Evolutionary conservation across 306 rosid species (phyloP).

Genomic region (Dalbergia cochinchinensis): DNA sequence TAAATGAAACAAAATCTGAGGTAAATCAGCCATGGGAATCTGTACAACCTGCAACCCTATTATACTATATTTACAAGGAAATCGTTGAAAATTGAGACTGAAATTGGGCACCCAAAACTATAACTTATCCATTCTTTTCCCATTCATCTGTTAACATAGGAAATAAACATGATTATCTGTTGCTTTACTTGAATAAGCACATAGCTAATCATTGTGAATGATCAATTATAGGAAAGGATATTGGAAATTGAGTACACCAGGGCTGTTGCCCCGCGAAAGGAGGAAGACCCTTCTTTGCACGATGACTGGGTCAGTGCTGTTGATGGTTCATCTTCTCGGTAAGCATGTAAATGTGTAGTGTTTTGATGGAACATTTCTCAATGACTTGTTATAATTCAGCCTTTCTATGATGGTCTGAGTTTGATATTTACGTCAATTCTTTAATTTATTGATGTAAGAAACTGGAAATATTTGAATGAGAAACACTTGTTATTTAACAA

Average conservation of each 20-base stretch:
- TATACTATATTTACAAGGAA: background rate
- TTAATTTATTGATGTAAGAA: background rate
- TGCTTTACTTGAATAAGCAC: slow-evolving; percentile 1
- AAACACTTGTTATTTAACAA: background rate
- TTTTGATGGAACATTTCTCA: background rate
- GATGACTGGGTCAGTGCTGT: slow-evolving; percentile 98
- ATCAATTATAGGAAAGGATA: slow-evolving; percentile 68
- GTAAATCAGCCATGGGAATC: background rate
- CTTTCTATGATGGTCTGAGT: background rate
- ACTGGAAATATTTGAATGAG: background rate
- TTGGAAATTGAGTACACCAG: slow-evolving; percentile 84
- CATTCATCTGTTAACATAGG: background rate
- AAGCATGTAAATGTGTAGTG: slow-evolving; percentile 45
- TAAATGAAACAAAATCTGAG: slow-evolving; percentile 8
- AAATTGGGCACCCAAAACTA: slow-evolving; percentile 16
- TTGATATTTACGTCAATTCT: slow-evolving; percentile 21
- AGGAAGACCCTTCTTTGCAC: slow-evolving; percentile 85
- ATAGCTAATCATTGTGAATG: slow-evolving; percentile 36
- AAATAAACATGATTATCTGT: slow-evolving; percentile 5
- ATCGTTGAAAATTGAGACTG: slow-evolving; percentile 5
- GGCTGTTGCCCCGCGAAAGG: slow-evolving; percentile 83
- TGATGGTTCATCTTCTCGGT: slow-evolving; percentile 91
- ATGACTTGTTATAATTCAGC: background rate
- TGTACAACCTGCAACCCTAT: background rate
- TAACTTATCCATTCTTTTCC: background rate